A percentile compares a stretch with the other conserved stretches of the same genome.
phyloP scores from a whole-genome alignment of 73 alveolate genomes.

The Paramecium pentaurelia region DNA sequence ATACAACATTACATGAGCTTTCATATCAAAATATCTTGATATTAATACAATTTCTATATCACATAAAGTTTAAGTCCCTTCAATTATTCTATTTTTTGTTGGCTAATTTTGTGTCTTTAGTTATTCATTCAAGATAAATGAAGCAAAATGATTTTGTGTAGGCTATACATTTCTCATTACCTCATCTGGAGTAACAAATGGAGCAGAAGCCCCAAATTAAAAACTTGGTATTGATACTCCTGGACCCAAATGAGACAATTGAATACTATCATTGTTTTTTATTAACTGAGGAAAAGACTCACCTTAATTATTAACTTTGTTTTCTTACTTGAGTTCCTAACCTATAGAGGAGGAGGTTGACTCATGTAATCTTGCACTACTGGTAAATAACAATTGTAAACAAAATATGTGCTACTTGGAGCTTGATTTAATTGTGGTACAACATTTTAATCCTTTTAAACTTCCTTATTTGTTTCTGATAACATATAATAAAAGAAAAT shows the following conservation, averaged over 20 bases:
- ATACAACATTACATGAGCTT: background rate
- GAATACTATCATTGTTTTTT: background rate
- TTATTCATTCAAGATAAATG: constrained; percentile 11
- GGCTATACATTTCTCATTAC: constrained; percentile 5
- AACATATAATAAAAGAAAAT: background rate
- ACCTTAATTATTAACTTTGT: background rate
- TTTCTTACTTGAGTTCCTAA: constrained; percentile 16
- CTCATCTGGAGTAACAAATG: background rate
- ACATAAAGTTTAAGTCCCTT: constrained; percentile 28
- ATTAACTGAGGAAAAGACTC: background rate
- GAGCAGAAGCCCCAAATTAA: constrained; percentile 18
- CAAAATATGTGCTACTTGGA: constrained; percentile 35
- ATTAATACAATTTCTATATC: constrained; percentile 29
- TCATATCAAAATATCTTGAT: constrained; percentile 34
- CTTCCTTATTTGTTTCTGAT: constrained; percentile 8
- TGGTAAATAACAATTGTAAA: constrained; percentile 3
- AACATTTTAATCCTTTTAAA: background rate
- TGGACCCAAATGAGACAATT: background rate
- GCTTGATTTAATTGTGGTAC: constrained; percentile 6
- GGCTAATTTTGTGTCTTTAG: background rate
- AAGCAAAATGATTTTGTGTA: constrained; percentile 7
- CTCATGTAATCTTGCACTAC: background rate
- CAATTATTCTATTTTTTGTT: constrained; percentile 41
- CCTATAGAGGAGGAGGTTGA: background rate
- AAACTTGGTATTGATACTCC: constrained; percentile 28